Evolutionary conservation across 345 rosid genomes (phyloP).

Genomic region (Acer campestre): DNA sequence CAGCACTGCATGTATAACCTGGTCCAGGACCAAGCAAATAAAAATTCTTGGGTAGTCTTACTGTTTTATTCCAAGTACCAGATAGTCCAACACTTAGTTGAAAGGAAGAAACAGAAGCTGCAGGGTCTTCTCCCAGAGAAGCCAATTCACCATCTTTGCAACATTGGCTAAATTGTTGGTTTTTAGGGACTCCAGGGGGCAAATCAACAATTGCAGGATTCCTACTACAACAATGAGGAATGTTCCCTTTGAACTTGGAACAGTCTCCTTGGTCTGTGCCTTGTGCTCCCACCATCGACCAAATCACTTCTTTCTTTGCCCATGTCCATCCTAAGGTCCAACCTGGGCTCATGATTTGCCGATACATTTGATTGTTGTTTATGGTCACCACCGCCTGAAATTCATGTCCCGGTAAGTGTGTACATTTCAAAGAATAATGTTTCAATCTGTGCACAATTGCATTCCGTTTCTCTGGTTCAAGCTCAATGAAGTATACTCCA

Average conservation of each 20-base stretch:
- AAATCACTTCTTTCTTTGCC: constrained; percentile 49
- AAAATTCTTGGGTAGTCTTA: constrained; percentile 46
- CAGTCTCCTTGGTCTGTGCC: constrained; percentile 47
- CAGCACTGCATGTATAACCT: constrained; percentile 48
- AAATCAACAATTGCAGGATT: constrained; percentile 42
- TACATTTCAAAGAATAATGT: background rate
- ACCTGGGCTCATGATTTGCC: constrained; percentile 45
- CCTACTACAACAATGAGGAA: constrained; percentile 43
- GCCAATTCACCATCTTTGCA: constrained; percentile 42
- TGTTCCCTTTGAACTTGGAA: constrained; percentile 48
- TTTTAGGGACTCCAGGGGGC: constrained; percentile 38
- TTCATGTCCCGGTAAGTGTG: background rate
- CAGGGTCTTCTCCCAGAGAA: constrained; percentile 38
- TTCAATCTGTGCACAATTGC: background rate
- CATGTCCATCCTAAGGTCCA: constrained; percentile 51
- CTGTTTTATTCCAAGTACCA: constrained; percentile 42
- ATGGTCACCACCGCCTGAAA: constrained; percentile 43
- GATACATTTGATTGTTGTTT: constrained; percentile 38
- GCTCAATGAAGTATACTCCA: no score
- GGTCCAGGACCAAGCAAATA: constrained; percentile 40
- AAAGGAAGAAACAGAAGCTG: constrained; percentile 32
- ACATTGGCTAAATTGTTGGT: constrained; percentile 42
- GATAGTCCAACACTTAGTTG: constrained; percentile 41
- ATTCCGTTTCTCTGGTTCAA: background rate
- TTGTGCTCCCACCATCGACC: constrained; percentile 46